Evolutionary conservation across 257 asterid species (phyloP).

Genomic region (Solanum lycopersicoides): DNA sequence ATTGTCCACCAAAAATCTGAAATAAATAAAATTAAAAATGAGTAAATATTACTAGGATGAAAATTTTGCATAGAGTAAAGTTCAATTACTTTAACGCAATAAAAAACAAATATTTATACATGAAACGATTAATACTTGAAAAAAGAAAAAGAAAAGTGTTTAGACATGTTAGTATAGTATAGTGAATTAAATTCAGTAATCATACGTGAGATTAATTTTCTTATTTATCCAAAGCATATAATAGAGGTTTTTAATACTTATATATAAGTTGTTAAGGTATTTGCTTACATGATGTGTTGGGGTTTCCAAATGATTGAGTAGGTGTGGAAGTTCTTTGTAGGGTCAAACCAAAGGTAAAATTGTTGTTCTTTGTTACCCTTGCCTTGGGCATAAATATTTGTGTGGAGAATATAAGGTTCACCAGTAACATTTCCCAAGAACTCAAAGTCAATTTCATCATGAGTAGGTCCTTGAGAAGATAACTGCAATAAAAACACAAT

Average conservation of each 20-base stretch:
- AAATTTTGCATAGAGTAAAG: not conserved
- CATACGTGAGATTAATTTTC: too few species aligned
- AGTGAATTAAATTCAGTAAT: not conserved
- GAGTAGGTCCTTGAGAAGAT: conserved; percentile 73
- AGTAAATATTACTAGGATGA: not conserved
- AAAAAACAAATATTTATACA: not conserved
- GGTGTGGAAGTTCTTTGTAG: conserved; percentile 72
- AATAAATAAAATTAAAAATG: not conserved
- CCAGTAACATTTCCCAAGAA: conserved; percentile 65
- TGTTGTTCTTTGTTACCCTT: conserved; percentile 78
- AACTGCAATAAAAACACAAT: conserved; percentile 24
- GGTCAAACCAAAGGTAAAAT: conserved; percentile 82
- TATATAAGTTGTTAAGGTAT: not conserved
- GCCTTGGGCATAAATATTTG: conserved; percentile 63
- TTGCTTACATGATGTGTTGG: conserved; percentile 40
- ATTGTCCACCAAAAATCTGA: conserved; percentile 72
- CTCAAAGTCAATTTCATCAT: conserved; percentile 86
- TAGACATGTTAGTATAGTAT: not conserved
- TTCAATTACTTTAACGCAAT: not conserved
- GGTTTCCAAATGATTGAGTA: conserved; percentile 66
- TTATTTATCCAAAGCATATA: too few species aligned
- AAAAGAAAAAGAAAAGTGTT: not conserved
- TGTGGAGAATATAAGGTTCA: conserved; percentile 66
- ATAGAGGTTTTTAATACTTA: not conserved
- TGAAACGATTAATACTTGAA: not conserved